Conservation (phyloP, 2,329 filamentous ascomycete species). For the Diaporthe nobilis region DNA sequence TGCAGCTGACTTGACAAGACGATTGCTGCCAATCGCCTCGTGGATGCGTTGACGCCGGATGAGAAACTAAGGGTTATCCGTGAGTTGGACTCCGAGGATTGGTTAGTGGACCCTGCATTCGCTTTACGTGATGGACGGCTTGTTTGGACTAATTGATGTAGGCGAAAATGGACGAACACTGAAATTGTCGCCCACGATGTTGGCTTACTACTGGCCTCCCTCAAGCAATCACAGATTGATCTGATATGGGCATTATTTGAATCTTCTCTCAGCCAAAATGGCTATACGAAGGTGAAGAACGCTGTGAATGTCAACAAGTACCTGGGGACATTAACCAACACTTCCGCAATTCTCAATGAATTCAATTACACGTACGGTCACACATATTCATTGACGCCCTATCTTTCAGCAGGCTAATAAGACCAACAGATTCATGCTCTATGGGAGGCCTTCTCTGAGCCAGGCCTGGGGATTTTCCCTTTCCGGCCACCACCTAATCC, state of each 20-base stretch:
- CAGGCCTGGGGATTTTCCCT: background rate
- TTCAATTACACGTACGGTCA: background rate
- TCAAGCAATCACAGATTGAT: background rate
- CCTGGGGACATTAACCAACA: background rate
- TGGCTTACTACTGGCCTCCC: background rate
- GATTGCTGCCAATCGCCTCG: background rate
- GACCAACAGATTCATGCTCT: background rate
- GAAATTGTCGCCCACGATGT: background rate
- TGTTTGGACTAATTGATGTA: background rate
- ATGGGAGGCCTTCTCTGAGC: background rate
- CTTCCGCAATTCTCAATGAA: background rate
- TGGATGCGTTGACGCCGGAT: background rate
- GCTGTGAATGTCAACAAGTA: background rate
- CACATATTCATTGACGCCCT: background rate
- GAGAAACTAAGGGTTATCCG: background rate
- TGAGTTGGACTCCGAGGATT: background rate
- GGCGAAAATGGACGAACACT: constrained; percentile 13
- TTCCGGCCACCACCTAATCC: background rate
- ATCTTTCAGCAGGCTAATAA: background rate
- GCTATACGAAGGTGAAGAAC: background rate
- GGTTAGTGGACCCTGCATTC: background rate
- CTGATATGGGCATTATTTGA: background rate
- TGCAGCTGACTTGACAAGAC: background rate
- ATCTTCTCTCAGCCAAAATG: background rate
- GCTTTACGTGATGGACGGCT: background rate